Evolutionary conservation across 495 filamentous ascomycete genomes (phyloP).

Genomic region (Hypoxylon lienhwacheense): DNA sequence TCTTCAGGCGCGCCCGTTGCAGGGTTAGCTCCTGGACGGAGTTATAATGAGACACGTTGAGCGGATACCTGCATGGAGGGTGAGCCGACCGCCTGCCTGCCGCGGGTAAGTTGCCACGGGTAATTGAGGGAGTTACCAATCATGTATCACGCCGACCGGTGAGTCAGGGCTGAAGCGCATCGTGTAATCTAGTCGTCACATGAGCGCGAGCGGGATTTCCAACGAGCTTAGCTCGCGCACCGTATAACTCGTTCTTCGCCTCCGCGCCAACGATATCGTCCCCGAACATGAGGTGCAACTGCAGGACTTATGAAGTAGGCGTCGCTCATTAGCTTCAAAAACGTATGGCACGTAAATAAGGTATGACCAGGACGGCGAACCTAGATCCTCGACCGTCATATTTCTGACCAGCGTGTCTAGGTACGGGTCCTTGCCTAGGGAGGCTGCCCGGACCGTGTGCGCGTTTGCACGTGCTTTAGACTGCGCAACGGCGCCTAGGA

Average conservation of each 20-base stretch:
- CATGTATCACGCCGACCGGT: constrained; percentile 39
- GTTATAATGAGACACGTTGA: constrained; percentile 45
- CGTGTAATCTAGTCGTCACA: constrained; percentile 29
- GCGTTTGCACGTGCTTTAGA: not conserved
- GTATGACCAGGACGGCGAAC: constrained; percentile 4
- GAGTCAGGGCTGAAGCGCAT: constrained; percentile 41
- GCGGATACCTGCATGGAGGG: constrained; percentile 36
- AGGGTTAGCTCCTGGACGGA: constrained; percentile 42
- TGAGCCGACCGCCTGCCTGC: not conserved
- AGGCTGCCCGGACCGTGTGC: not conserved
- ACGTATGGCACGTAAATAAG: not conserved
- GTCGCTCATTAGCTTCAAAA: not conserved
- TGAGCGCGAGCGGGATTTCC: constrained; percentile 5
- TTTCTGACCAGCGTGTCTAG: constrained; percentile 34
- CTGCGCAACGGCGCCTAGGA: constrained; percentile 2
- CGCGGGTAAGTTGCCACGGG: not conserved
- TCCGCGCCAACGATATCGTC: constrained; percentile 46
- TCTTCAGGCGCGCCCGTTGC: constrained; percentile 37
- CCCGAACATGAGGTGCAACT: constrained; percentile 50
- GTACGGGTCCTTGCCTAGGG: constrained; percentile 23
- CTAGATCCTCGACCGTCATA: constrained; percentile 40
- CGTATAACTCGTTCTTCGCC: constrained; percentile 47
- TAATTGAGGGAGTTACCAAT: constrained; percentile 22
- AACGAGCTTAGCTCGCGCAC: constrained; percentile 12
- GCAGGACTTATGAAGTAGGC: constrained; percentile 40